Evolutionary conservation across 2,329 filamentous ascomycete genomes (phyloP).

Genomic region (Talaromyces sp.): DNA sequence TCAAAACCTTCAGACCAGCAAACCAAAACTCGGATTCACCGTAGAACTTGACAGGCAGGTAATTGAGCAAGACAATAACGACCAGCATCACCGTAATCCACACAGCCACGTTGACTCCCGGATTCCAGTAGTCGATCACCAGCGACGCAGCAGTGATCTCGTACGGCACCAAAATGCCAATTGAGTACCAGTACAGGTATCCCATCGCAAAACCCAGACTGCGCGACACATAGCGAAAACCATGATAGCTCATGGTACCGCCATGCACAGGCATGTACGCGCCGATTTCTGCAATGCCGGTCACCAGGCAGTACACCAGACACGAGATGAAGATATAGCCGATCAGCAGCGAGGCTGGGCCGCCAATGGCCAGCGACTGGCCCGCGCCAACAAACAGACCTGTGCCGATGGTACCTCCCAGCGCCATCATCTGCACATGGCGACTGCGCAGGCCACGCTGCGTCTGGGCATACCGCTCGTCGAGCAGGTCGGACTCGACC

Average conservation of each 20-base stretch:
- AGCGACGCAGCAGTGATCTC: conserved; percentile 63
- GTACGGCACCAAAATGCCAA: conserved; percentile 45
- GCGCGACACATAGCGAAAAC: conserved; percentile 38
- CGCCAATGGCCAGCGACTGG: conserved; percentile 46
- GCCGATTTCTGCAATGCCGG: conserved; percentile 36
- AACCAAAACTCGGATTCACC: conserved; percentile 54
- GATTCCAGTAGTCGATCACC: conserved; percentile 59
- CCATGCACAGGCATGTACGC: conserved; percentile 41
- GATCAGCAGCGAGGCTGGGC: conserved; percentile 48
- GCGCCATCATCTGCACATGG: conserved; percentile 56
- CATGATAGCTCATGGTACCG: conserved; percentile 40
- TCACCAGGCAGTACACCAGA: conserved; percentile 46
- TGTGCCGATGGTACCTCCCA: conserved; percentile 54
- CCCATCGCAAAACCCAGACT: conserved; percentile 40
- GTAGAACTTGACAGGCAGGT: conserved; percentile 46
- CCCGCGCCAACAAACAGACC: conserved; percentile 53
- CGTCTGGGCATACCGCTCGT: conserved; percentile 35
- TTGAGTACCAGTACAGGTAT: conserved; percentile 44
- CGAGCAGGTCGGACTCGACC: conserved; percentile 35
- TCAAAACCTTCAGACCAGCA: conserved; percentile 47
- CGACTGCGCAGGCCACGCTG: conserved; percentile 38
- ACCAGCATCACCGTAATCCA: conserved; percentile 56
- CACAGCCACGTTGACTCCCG: conserved; percentile 38
- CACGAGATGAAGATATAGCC: conserved; percentile 47
- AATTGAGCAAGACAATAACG: conserved; percentile 49